phyloP scores from a whole-genome alignment of 371 early-diverging fungal species.

The Funneliformis caledonium region DNA sequence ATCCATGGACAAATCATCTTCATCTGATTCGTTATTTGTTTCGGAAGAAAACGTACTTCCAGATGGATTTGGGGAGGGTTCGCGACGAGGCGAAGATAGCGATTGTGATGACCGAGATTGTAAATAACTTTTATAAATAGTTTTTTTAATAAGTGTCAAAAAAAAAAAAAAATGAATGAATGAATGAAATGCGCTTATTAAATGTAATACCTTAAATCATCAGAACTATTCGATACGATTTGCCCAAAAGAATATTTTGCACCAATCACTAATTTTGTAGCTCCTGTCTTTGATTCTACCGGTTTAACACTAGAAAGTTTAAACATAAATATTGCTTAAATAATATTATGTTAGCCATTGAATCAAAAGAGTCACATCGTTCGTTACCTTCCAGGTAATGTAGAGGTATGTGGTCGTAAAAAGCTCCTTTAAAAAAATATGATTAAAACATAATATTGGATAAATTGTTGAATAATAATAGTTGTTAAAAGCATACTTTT shows the following conservation, averaged over 20 bases:
- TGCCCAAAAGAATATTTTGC: constrained; percentile 55
- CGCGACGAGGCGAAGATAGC: not conserved
- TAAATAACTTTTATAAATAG: constrained; percentile 31
- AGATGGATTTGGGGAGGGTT: constrained; percentile 15
- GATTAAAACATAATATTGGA: not conserved
- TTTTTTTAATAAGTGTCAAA: constrained; percentile 22
- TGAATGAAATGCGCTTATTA: not conserved
- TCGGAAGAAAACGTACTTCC: constrained; percentile 54
- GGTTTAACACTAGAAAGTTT: constrained; percentile 30
- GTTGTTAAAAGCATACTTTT: not conserved
- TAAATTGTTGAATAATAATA: not conserved
- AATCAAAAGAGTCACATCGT: not conserved
- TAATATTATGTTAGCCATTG: not conserved
- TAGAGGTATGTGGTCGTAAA: not conserved
- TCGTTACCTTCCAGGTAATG: not conserved
- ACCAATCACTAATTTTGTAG: constrained; percentile 46
- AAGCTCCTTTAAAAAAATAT: not conserved
- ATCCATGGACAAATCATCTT: constrained; percentile 27
- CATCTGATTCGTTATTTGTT: constrained; percentile 56
- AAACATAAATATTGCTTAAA: not conserved
- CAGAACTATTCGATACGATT: constrained; percentile 44
- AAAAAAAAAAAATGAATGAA: constrained; percentile 11
- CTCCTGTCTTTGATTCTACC: constrained; percentile 31
- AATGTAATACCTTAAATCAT: constrained; percentile 38
- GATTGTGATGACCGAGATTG: constrained; percentile 46